Percentiles rank a stretch among this genome's conserved stretches.
These are phyloP conservation scores for Acanthamoeba castellanii DNA, from an alignment of 208 protist species.

Conservation along the genomic window DNA sequence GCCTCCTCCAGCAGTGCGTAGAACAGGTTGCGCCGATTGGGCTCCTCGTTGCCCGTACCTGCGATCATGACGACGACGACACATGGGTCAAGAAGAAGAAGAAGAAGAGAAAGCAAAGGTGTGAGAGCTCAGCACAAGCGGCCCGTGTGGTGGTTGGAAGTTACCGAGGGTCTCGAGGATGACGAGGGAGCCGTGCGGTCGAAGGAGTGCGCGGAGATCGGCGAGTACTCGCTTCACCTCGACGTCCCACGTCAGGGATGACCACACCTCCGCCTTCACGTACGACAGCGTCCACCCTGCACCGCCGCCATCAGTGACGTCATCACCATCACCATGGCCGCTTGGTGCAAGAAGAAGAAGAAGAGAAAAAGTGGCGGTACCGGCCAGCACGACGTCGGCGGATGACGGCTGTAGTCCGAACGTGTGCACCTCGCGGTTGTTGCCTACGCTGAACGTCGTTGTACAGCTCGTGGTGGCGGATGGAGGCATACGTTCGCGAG, in stretches of 20 bases:
- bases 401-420: neutral
- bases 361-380: neutral
- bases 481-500: neutral
- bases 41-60: slow-evolving; percentile 58
- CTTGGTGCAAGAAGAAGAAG: neutral
- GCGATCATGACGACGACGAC: no score
- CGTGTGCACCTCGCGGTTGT: slow-evolving; percentile 57
- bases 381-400: neutral
- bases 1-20: slow-evolving; percentile 39
- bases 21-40: slow-evolving; percentile 7
- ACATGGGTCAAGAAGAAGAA: no score
- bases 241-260: slow-evolving; percentile 4
- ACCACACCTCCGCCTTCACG: slow-evolving; percentile 58
- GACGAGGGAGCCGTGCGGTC: slow-evolving; percentile 29
- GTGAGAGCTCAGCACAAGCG: neutral
- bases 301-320: neutral
- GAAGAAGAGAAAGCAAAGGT: neutral
- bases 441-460: neutral
- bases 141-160: neutral
- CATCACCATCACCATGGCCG: neutral
- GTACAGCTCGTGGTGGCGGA: neutral
- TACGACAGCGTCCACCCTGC: slow-evolving; percentile 51
- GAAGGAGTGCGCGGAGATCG: slow-evolving; percentile 17
- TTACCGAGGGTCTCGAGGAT: slow-evolving; percentile 53
- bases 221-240: slow-evolving; percentile 50